A percentile compares a stretch with the other conserved stretches of the same genome.
Evolutionary conservation across 73 alveolate genomes (phyloP).

Genomic region (Diophrys sp.): DNA sequence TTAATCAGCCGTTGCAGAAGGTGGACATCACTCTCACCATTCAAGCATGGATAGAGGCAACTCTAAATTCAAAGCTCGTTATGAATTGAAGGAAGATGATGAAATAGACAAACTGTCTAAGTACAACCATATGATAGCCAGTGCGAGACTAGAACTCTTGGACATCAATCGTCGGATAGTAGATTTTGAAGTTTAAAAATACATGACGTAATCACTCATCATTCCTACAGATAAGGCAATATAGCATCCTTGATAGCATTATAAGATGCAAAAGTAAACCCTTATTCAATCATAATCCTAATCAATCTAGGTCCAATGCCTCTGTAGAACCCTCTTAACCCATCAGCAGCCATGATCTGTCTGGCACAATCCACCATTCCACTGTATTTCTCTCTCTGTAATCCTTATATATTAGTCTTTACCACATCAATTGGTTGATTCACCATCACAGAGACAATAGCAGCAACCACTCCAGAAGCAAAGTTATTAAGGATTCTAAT

Average conservation of each 20-base stretch:
- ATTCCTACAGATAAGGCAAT: neutral
- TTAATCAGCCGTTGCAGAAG: no score
- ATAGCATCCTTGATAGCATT: neutral
- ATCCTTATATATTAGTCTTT: slow-evolving; percentile 8
- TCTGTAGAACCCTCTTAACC: slow-evolving; percentile 13
- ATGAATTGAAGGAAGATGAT: no score
- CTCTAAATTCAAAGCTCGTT: no score
- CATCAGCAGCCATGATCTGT: neutral
- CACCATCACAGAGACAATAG: neutral
- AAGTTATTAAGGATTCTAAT: neutral
- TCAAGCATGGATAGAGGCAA: no score
- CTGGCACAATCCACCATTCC: slow-evolving; percentile 17
- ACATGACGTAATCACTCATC: no score
- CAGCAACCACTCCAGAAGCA: neutral
- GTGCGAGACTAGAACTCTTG: no score
- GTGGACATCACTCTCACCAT: no score
- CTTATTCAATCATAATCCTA: slow-evolving; percentile 1
- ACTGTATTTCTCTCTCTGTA: neutral
- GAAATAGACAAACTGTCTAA: no score
- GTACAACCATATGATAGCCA: no score
- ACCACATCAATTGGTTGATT: slow-evolving; percentile 13
- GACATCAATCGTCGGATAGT: no score
- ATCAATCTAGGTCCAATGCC: slow-evolving; percentile 7
- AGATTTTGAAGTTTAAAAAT: no score
- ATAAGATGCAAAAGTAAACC: neutral